Evolutionary conservation across 306 rosid genomes (phyloP), one percentile per base, ranked within the genome.

Genomic region (Acacia acuminata): DNA sequence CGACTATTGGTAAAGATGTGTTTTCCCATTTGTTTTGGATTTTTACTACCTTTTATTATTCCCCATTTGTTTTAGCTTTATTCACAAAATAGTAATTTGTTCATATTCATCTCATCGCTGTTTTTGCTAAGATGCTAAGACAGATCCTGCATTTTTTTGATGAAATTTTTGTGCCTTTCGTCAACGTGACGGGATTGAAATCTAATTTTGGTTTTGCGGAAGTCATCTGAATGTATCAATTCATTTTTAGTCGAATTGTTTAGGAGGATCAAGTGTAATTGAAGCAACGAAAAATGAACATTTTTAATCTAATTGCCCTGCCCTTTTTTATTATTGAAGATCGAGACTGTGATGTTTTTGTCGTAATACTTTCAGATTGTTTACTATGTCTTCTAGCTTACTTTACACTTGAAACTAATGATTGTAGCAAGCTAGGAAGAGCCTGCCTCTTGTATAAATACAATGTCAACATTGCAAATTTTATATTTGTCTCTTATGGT

Each of bases 71-170:
- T 6, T n/a, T 38, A 38, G 43, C 58, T 58, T 14, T 40, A 8
- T 48, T 81, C 24, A 38, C 27, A 10, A 4, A 30, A 11, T 60
- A 15, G 15, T 38, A 50, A 14, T 27, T 77, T 72, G 8, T 16
- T 15, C 4, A 7, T 11, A 5, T 45, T 45, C 4, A 16, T 60
- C 8, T 65, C 32, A 11, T 82, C 53, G 40, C 15, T 81, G n/a
- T 24, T 38, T 64, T 77, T 15, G 63, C 30, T 76, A 19, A 27
- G 61, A 20, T 45, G 45, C 78, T 64, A 12, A 30, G 16, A 32
- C 27, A 77, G 83, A 85, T 85, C 75, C 8, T 38, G 20, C 25
- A 9, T 60, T 6, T 63, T 63, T 40, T 13, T 73, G 12, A 25
- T 24, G 75, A 34, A 36, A 36, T 50, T 45, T 73, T 45, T 22